Evolutionary conservation across 257 asterid genomes (phyloP).

Genomic region (Solanum paucissectum): DNA sequence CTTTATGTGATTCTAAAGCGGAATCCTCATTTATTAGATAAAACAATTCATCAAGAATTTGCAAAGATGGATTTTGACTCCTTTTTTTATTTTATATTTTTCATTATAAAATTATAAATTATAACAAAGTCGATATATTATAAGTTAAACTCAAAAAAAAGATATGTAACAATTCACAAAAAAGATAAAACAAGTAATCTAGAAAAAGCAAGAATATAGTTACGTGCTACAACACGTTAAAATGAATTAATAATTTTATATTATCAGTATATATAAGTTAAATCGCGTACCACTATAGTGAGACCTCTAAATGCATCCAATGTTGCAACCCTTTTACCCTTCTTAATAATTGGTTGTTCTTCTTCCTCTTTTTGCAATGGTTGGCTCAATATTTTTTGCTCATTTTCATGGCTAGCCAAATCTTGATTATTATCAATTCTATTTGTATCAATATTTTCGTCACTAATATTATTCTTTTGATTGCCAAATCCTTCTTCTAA

Average conservation of each 20-base stretch:
- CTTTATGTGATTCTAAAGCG: background rate
- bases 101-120: background rate
- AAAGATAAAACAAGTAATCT: background rate
- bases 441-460: slow-evolving; percentile 3
- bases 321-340: slow-evolving; percentile 56
- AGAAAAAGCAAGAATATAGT: background rate
- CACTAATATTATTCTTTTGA: background rate
- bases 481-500: slow-evolving; percentile 40
- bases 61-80: too few species aligned
- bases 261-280: background rate
- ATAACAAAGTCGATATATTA: background rate
- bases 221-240: background rate
- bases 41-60: background rate
- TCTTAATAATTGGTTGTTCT: slow-evolving; percentile 21
- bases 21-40: too few species aligned
- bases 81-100: too few species aligned
- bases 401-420: background rate
- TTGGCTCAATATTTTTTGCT: background rate
- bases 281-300: slow-evolving; percentile 48
- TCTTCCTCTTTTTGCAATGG: slow-evolving; percentile 13
- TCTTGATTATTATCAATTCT: background rate
- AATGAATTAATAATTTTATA: background rate
- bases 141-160: background rate
- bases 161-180: background rate
- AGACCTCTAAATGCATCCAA: slow-evolving; percentile 83